Conservation (phyloP, 345 rosid genomes). For the Aethionema arabicum region DNA sequence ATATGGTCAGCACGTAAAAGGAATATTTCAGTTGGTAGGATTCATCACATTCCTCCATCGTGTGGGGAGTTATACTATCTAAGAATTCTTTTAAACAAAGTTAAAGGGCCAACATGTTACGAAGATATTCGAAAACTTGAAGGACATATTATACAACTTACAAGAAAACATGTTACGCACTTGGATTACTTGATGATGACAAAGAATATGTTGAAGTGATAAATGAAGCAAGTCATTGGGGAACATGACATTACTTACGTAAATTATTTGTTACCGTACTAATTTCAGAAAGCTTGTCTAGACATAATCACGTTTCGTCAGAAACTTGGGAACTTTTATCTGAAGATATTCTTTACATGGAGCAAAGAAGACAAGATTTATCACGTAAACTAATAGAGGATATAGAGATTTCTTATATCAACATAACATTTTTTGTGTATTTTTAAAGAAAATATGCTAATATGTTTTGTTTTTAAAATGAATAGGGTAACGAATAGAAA, state of each 20-base stretch:
- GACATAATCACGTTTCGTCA: not conserved
- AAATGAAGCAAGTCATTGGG: not conserved
- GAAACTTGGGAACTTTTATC: not conserved
- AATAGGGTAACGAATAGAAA: too few species aligned
- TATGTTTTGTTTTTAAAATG: too few species aligned
- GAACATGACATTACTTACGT: not conserved
- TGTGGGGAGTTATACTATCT: not conserved
- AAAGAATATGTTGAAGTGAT: not conserved
- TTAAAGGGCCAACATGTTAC: not conserved
- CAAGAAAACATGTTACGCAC: not conserved
- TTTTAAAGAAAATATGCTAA: too few species aligned
- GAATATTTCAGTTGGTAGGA: not conserved
- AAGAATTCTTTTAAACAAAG: not conserved
- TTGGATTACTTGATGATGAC: not conserved
- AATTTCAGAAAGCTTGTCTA: accelerated
- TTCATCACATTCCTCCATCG: not conserved
- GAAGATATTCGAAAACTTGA: not conserved
- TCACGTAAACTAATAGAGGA: too few species aligned
- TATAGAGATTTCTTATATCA: too few species aligned
- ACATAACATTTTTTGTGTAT: too few species aligned
- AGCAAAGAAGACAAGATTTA: too few species aligned
- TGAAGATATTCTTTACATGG: not conserved
- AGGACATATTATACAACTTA: not conserved
- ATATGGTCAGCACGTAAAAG: not conserved
- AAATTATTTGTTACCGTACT: not conserved